Evolutionary conservation across 2,329 filamentous ascomycete species (phyloP).

Genomic region (Penicillium sp.): DNA sequence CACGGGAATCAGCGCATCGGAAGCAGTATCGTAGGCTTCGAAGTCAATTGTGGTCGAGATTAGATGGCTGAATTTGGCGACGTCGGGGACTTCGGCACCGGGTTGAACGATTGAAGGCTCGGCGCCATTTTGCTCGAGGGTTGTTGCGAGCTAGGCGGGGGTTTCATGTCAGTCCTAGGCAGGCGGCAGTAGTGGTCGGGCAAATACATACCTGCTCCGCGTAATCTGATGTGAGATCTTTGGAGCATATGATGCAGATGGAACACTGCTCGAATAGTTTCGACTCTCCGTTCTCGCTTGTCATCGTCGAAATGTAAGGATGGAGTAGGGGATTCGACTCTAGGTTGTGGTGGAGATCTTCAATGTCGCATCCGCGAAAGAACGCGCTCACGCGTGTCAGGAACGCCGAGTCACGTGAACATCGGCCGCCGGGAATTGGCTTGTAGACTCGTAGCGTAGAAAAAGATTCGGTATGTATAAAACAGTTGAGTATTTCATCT

Average conservation of each 20-base stretch:
- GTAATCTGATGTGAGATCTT: constrained; percentile 37
- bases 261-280: constrained; percentile 46
- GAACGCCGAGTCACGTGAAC: constrained; percentile 9
- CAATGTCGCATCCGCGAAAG: background rate
- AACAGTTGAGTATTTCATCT: background rate
- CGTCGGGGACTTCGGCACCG: constrained; percentile 35
- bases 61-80: constrained; percentile 58
- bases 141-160: constrained; percentile 43
- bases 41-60: constrained; percentile 83
- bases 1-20: constrained; percentile 75
- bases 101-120: constrained; percentile 44
- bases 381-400: constrained; percentile 8
- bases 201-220: constrained; percentile 40
- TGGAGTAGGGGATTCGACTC: background rate
- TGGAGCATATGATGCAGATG: constrained; percentile 46
- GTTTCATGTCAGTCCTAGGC: constrained; percentile 8
- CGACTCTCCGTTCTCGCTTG: constrained; percentile 25
- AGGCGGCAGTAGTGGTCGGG: background rate
- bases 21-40: constrained; percentile 71
- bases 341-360: background rate
- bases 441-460: background rate
- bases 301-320: constrained; percentile 21
- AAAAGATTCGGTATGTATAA: background rate
- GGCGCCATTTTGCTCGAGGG: constrained; percentile 50
- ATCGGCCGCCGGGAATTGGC: background rate